Evolutionary conservation across 441 rosid genomes (phyloP), one percentile per base, ranked within the genome.

Genomic region (Populus hybrid): DNA sequence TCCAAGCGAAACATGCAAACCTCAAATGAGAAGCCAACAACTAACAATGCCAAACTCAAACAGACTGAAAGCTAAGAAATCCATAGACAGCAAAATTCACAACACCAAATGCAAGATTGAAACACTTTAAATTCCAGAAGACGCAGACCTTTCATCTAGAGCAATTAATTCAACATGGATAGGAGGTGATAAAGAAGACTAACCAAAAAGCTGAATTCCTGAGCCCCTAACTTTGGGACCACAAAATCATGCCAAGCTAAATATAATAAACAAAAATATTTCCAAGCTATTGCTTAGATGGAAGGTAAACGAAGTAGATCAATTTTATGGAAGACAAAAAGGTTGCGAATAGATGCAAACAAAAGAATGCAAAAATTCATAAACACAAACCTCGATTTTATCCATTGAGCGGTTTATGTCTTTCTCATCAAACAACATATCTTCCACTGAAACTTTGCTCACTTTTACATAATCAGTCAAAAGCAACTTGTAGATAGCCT

Each of bases 401-500:
- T 92, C 99, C 99, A 94, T 94, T 24, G 97, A 94, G 38, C 87
- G 89, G 75, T 78, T 86, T 68, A 94, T 93, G 77, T 91, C 99
- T 77, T 93, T 93, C 75, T 93, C 99, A 84, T 91, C 94, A 76
- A 87, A 94, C 81, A 94, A 67, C 98, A 94, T 94, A 77, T 94
- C 99, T 86, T 94, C 99, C 69, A 93, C 90, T 2, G 95, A 93
- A 59, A 94, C 92, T 79, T 94, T 94, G 90, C 99, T 94, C 33
- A 92, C 97, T 91, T 94, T 94, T 1, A 93, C 93, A 85, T 93
- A 94, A 89, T 94, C 97, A 0, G 94, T 89, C 84, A 94, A 77
- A 61, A 94, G 77, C 84, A 94, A 74, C 86, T 90, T 92, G 84
- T 93, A 94, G 68, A 93, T 90, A 68, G 91, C 99, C 84, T 94